A percentile compares a stretch with the other conserved stretches of the same genome.
phyloP scores from a whole-genome alignment of 2,329 filamentous ascomycete species.

The Ophiostoma quercus region DNA sequence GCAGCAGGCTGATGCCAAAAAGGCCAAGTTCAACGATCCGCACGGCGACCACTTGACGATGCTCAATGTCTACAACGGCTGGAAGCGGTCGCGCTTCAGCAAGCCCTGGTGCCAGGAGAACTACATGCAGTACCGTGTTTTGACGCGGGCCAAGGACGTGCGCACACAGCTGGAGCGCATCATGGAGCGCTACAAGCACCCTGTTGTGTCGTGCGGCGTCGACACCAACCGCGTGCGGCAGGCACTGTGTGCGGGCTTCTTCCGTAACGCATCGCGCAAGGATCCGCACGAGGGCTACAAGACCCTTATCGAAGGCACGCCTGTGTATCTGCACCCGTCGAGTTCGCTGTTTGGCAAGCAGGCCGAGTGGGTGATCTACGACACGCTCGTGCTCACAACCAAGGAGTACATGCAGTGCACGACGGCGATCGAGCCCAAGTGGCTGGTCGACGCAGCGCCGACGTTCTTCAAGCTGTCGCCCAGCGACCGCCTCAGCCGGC shows the following conservation, averaged over 20 bases:
- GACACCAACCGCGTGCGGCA: constrained; percentile 83
- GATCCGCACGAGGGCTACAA: constrained; percentile 97
- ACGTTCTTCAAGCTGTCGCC: constrained; percentile 98
- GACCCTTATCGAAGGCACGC: constrained; percentile 90
- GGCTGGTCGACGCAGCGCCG: constrained; percentile 91
- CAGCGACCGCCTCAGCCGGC: constrained; percentile 78
- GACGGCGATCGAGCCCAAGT: constrained; percentile 88
- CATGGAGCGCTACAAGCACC: constrained; percentile 84
- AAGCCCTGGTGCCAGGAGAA: constrained; percentile 96
- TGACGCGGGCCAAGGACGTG: constrained; percentile 86
- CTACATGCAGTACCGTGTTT: constrained; percentile 87
- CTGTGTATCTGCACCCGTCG: constrained; percentile 88
- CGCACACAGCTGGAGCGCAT: constrained; percentile 88
- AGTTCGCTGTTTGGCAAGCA: constrained; percentile 93
- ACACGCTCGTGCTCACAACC: constrained; percentile 83
- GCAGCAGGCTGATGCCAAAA: constrained; percentile 92
- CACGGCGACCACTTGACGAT: constrained; percentile 91
- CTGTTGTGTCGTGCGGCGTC: constrained; percentile 75
- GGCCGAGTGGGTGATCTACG: constrained; percentile 93
- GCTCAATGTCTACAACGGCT: constrained; percentile 95
- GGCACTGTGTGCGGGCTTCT: constrained; percentile 88
- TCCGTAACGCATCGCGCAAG: constrained; percentile 90
- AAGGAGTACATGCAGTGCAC: constrained; percentile 98
- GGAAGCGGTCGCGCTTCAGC: constrained; percentile 78
- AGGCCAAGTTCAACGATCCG: constrained; percentile 93